Evolutionary conservation across 768 basidiomycete genomes (phyloP).

Genomic region (Boletus rubropictus): DNA sequence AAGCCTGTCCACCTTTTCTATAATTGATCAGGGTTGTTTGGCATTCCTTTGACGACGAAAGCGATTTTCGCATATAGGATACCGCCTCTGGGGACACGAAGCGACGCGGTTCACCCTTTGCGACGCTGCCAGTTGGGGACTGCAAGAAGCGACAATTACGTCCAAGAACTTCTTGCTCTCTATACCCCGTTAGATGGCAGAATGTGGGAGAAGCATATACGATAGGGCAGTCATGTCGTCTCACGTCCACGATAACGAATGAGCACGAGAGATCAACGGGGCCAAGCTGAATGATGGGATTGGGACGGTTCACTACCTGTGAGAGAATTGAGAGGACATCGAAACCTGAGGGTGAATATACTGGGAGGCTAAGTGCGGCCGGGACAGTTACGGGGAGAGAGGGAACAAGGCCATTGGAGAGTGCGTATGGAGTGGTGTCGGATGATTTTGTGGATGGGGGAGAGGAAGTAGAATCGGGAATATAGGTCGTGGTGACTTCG

Average conservation of each 20-base stretch:
- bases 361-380: constrained; percentile 39
- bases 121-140: constrained; percentile 57
- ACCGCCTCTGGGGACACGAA: constrained; percentile 63
- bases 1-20: constrained; percentile 74
- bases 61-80: constrained; percentile 57
- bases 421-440: constrained; percentile 1
- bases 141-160: constrained; percentile 90
- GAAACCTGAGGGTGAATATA: constrained; percentile 90
- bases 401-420: not conserved
- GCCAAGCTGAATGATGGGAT: constrained; percentile 74
- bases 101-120: constrained; percentile 49
- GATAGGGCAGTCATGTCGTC: constrained; percentile 77
- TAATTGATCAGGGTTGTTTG: constrained; percentile 88
- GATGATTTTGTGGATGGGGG: constrained; percentile 3
- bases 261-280: constrained; percentile 89
- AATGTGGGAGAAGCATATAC: constrained; percentile 90
- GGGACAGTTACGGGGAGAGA: constrained; percentile 21
- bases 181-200: constrained; percentile 68
- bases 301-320: constrained; percentile 66
- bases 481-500: constrained; percentile 1
- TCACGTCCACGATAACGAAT: constrained; percentile 87
- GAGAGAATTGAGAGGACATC: constrained; percentile 81
- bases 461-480: constrained; percentile 5
- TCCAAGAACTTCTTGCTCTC: constrained; percentile 72
- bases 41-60: constrained; percentile 76